phyloP scores from a whole-genome alignment of 192 early-diverging fungal species.

The Rhizophagus sp. region DNA sequence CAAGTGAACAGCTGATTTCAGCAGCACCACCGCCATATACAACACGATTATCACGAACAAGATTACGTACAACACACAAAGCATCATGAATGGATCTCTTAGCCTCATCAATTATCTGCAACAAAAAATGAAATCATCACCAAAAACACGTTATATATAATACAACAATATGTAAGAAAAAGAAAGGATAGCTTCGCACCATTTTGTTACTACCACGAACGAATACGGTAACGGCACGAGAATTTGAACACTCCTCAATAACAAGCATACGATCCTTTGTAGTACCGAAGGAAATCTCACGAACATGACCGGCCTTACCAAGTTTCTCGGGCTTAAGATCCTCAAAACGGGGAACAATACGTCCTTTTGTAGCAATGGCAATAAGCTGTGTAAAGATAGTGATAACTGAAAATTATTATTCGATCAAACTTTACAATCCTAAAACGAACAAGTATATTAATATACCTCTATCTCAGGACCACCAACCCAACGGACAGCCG shows the following conservation, averaged over 20 bases:
- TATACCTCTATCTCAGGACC: conserved; percentile 96
- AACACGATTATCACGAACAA: conserved; percentile 95
- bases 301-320: conserved; percentile 90
- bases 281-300: conserved; percentile 94
- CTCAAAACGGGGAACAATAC: conserved; percentile 99
- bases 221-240: conserved; percentile 95
- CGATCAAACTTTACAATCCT: not conserved
- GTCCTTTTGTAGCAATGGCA: conserved; percentile 99
- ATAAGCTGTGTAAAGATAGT: conserved; percentile 63
- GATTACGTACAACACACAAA: conserved; percentile 98
- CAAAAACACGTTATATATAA: not conserved
- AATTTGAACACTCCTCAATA: conserved; percentile 99
- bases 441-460: not conserved
- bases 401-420: not conserved
- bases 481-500: conserved; percentile 99
- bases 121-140: not conserved
- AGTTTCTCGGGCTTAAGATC: conserved; percentile 88
- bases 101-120: conserved; percentile 95
- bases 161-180: not conserved
- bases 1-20: conserved; percentile 94
- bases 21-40: conserved; percentile 99
- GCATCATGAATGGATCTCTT: conserved; percentile 98
- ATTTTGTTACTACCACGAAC: conserved; percentile 99
- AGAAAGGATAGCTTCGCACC: conserved; percentile 45
- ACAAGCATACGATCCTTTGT: conserved; percentile 99